A percentile compares a stretch with the other conserved stretches of the same genome.
These are phyloP conservation scores for Verticillium tricorpus DNA, from an alignment of 2,329 filamentous ascomycete species.

Conservation along the genomic window DNA sequence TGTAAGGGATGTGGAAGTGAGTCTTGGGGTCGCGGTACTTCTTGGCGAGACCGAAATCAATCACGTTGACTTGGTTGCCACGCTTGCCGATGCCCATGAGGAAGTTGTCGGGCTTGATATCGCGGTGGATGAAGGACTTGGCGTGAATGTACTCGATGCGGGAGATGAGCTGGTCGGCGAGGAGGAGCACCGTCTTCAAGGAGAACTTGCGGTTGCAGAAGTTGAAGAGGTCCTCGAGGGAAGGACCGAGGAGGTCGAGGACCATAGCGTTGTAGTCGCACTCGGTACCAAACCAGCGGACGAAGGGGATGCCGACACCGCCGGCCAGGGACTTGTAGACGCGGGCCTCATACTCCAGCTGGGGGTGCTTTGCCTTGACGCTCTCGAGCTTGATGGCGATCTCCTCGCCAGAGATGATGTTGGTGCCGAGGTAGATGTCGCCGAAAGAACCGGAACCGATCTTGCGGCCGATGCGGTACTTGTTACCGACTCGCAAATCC, in stretches of 20 bases:
- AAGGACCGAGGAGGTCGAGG: constrained; percentile 45
- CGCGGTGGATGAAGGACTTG: constrained; percentile 98
- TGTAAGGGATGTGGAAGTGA: constrained; percentile 98
- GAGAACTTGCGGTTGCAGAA: constrained; percentile 99
- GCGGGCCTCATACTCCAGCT: constrained; percentile 13
- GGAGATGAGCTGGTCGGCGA: constrained; percentile 97
- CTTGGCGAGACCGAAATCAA: constrained; percentile 98
- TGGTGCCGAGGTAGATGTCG: constrained; percentile 14
- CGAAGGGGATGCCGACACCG: constrained; percentile 15
- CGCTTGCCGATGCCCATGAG: constrained; percentile 99
- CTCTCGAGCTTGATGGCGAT: constrained; percentile 24
- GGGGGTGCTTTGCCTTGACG: constrained; percentile 1
- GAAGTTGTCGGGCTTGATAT: constrained; percentile 99
- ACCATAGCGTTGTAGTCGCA: constrained; percentile 17
- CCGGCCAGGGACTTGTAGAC: constrained; percentile 10
- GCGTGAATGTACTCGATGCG: constrained; percentile 99
- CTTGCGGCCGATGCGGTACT: constrained; percentile 14
- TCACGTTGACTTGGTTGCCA: constrained; percentile 98
- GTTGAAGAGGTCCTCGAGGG: constrained; percentile 80
- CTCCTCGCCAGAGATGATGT: constrained; percentile 20
- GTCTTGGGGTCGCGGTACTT: constrained; percentile 99
- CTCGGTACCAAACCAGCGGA: constrained; percentile 16
- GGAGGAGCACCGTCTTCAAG: constrained; percentile 91
- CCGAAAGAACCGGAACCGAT: constrained; percentile 16
- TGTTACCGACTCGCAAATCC: constrained; percentile 14